These are phyloP conservation scores for Leersia perrieri DNA, from an alignment of 176 grass and related monocot species.

Conservation along the genomic window DNA sequence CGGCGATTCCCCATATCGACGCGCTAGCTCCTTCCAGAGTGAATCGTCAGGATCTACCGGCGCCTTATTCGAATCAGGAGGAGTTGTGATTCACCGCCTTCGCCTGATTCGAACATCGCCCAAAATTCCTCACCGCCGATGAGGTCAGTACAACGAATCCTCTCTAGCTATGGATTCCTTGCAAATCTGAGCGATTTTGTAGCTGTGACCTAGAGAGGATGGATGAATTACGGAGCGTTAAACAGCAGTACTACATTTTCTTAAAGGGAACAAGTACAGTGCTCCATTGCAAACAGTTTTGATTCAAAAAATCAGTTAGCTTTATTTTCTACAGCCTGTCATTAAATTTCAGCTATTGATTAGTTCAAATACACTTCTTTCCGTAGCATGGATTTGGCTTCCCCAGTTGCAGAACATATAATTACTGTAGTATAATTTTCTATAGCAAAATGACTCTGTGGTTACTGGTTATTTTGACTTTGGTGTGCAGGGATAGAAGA, in stretches of 20 bases:
- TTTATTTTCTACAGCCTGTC: conserved; percentile 14
- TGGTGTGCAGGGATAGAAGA: conserved; percentile 37
- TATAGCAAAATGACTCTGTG: neutral
- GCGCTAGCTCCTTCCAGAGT: too few species aligned
- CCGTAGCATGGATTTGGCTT: neutral
- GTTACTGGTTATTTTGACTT: conserved; percentile 16
- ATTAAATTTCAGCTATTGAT: neutral
- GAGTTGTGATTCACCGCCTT: too few species aligned
- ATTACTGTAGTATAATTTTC: too few species aligned
- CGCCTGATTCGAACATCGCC: neutral
- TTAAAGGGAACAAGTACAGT: too few species aligned
- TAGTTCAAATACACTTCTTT: neutral
- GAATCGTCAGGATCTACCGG: neutral
- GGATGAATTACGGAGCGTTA: neutral
- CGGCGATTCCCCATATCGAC: too few species aligned
- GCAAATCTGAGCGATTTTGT: neutral
- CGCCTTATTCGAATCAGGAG: too few species aligned
- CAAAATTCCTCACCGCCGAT: neutral
- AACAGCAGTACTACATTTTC: neutral
- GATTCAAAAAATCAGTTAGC: neutral
- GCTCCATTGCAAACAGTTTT: neutral
- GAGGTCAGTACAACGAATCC: neutral
- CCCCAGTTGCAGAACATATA: neutral
- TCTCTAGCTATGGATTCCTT: neutral
- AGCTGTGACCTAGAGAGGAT: too few species aligned